These are phyloP conservation scores for Coemansia sp. DNA, from an alignment of 192 early-diverging fungal species.

Conservation along the genomic window DNA sequence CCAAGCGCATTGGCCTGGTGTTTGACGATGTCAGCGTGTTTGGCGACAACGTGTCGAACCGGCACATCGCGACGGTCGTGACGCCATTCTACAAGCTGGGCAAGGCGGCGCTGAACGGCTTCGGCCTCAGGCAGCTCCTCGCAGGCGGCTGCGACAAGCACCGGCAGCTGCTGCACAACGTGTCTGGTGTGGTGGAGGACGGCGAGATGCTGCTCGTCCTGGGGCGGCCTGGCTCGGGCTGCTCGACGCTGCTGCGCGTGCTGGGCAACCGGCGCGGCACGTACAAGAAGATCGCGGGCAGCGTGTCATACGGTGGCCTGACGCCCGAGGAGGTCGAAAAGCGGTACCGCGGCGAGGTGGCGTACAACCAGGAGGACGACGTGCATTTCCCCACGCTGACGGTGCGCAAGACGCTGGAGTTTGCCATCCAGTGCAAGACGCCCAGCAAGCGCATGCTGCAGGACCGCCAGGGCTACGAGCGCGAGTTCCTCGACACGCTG, in stretches of 20 bases:
- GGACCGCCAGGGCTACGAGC: conserved; percentile 65
- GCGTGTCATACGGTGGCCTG: conserved; percentile 71
- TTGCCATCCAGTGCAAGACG: conserved; percentile 75
- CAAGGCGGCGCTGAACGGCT: conserved; percentile 19
- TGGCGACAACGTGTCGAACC: conserved; percentile 33
- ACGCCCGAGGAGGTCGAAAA: conserved; percentile 60
- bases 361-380: conserved; percentile 84
- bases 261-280: conserved; percentile 65
- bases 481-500: conserved; percentile 57
- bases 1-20: conserved; percentile 52
- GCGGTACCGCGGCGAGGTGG: conserved; percentile 73
- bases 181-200: conserved; percentile 69
- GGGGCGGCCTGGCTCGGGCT: conserved; percentile 69
- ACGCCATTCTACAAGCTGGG: conserved; percentile 42
- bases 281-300: conserved; percentile 59
- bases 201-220: conserved; percentile 77
- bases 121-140: conserved; percentile 19
- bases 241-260: conserved; percentile 66
- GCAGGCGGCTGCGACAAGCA: conserved; percentile 3
- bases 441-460: conserved; percentile 68
- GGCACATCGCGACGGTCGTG: conserved; percentile 43
- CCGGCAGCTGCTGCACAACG: conserved; percentile 57
- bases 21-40: conserved; percentile 44
- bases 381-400: conserved; percentile 80
- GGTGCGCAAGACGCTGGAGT: conserved; percentile 76